A percentile compares a stretch with the other conserved stretches of the same genome.
Evolutionary conservation across 2,329 filamentous ascomycete genomes (phyloP).

Genomic region (Triangularia setosa): DNA sequence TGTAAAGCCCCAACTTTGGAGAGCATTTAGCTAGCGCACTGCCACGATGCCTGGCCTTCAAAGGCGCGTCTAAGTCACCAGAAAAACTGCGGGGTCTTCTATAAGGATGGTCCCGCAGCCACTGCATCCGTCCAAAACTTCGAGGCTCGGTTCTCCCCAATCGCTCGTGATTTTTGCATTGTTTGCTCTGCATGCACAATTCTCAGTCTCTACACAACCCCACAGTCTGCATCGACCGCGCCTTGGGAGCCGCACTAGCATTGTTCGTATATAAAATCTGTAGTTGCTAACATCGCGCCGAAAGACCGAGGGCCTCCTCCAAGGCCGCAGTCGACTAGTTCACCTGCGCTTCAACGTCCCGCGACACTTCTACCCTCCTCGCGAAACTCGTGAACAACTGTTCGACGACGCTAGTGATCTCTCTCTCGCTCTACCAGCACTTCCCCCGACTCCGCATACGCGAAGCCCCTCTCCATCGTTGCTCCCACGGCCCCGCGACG

Average conservation of each 20-base stretch:
- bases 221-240: not conserved
- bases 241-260: not conserved
- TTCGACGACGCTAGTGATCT: not conserved
- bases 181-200: not conserved
- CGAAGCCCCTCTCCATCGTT: not conserved
- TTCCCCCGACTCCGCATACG: not conserved
- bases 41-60: conserved; percentile 1
- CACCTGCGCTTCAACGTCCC: not conserved
- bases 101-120: not conserved
- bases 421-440: not conserved
- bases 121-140: not conserved
- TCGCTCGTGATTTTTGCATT: not conserved
- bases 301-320: not conserved
- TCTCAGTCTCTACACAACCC: not conserved
- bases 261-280: not conserved
- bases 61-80: not conserved
- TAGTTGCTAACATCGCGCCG: not conserved
- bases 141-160: not conserved
- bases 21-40: conserved; percentile 5
- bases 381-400: not conserved
- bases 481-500: not conserved
- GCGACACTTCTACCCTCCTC: not conserved
- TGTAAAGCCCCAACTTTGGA: not conserved
- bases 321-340: not conserved
- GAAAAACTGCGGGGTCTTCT: conserved; percentile 4